Percentiles rank a stretch among this genome's conserved stretches.
Conservation (phyloP, 768 basidiomycete genomes). For the Strobilomyces confusus region DNA sequence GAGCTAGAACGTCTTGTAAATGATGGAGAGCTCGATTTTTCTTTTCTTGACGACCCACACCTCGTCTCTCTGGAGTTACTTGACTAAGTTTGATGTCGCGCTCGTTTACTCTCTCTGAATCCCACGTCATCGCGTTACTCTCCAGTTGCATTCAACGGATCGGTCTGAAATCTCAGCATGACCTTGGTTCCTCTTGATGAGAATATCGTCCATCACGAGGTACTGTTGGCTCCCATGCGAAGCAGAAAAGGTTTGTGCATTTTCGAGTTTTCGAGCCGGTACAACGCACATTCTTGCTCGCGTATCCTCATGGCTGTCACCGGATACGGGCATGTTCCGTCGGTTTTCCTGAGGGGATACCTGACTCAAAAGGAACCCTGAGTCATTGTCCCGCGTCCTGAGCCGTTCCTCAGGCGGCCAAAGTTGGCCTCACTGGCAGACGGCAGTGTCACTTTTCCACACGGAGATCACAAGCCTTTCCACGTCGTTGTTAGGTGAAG, state of each 20-base stretch:
- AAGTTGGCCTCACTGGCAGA: not conserved
- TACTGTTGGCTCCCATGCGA: not conserved
- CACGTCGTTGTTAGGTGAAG: not conserved
- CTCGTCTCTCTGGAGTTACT: constrained; percentile 13
- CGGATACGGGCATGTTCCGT: no score
- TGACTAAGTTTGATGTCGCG: constrained; percentile 3
- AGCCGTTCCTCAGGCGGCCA: not conserved
- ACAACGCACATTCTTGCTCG: no score
- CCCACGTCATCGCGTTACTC: not conserved
- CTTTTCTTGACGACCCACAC: constrained; percentile 20
- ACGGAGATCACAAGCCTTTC: not conserved
- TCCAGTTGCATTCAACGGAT: not conserved
- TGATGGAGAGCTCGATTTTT: constrained; percentile 25
- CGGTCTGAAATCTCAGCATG: not conserved
- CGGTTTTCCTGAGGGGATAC: not conserved
- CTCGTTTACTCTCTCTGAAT: constrained; percentile 3
- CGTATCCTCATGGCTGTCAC: no score
- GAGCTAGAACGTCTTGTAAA: constrained; percentile 19
- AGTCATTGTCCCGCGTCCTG: no score
- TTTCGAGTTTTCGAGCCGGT: no score
- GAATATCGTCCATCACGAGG: not conserved
- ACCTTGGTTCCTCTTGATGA: not conserved
- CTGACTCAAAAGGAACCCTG: no score
- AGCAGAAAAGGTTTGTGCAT: no score
- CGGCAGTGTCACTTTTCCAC: not conserved